Conservation (phyloP, 1,284 basidiomycete species). For the Fomitopsis pinicola region DNA sequence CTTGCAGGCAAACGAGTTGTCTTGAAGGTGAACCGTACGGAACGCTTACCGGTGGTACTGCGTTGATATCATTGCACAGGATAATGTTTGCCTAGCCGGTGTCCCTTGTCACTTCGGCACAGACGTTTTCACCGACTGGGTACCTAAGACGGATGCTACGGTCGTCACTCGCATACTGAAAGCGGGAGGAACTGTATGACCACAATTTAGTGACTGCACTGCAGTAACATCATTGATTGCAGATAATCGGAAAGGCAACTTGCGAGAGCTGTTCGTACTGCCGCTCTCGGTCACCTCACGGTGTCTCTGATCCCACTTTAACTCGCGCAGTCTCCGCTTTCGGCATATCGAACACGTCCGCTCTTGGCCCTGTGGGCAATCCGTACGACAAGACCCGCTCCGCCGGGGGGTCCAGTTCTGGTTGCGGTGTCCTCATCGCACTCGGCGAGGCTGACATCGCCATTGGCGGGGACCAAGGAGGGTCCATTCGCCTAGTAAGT, state of each 20-base stretch:
- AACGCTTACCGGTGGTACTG: neutral
- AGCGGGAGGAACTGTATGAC: conserved; percentile 32
- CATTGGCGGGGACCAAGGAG: conserved; percentile 47
- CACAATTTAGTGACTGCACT: neutral
- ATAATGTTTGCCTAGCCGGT: conserved; percentile 35
- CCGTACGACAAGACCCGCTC: conserved; percentile 40
- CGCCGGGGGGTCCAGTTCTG: conserved; percentile 41
- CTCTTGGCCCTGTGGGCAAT: conserved; percentile 39
- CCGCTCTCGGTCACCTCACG: neutral
- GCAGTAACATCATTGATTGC: neutral
- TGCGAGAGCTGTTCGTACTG: conserved; percentile 31
- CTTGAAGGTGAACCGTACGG: conserved; percentile 11
- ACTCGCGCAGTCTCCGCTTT: conserved; percentile 29
- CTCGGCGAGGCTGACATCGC: conserved; percentile 39
- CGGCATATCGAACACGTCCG: conserved; percentile 34
- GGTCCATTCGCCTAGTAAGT: conserved; percentile 36
- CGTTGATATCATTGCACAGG: conserved; percentile 15
- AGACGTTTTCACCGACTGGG: conserved; percentile 27
- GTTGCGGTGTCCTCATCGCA: conserved; percentile 40
- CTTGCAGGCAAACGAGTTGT: conserved; percentile 15
- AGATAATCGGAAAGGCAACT: conserved; percentile 37
- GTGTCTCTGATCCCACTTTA: neutral
- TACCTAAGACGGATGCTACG: conserved; percentile 38
- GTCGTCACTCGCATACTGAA: conserved; percentile 41
- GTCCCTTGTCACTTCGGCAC: conserved; percentile 37